Evolutionary conservation across 768 basidiomycete genomes (phyloP).

Genomic region (Cyclocybe aegerita): DNA sequence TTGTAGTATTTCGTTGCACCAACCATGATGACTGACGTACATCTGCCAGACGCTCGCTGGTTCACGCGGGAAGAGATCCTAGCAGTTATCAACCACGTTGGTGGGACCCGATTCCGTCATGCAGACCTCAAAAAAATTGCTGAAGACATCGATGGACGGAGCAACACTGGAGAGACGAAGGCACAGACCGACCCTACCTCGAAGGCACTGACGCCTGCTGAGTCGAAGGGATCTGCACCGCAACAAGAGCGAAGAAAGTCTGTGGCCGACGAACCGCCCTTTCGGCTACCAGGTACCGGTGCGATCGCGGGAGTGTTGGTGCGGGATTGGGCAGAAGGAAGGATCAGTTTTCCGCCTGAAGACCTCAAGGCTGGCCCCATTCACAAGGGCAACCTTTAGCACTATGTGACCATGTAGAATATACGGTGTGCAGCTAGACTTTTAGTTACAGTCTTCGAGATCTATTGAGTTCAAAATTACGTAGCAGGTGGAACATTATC

Average conservation of each 20-base stretch:
- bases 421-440: too few species aligned
- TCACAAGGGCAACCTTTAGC: slow-evolving; percentile 23
- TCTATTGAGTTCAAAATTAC: neutral
- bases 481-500: neutral
- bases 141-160: slow-evolving; percentile 36
- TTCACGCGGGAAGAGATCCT: slow-evolving; percentile 76
- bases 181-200: slow-evolving; percentile 8
- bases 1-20: slow-evolving; percentile 17
- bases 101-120: slow-evolving; percentile 47
- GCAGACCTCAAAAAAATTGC: slow-evolving; percentile 52
- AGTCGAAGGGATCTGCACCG: slow-evolving; percentile 14
- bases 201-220: slow-evolving; percentile 19
- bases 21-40: neutral
- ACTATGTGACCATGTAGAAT: too few species aligned
- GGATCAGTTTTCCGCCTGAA: slow-evolving; percentile 37
- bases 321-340: slow-evolving; percentile 73
- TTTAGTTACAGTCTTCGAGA: too few species aligned
- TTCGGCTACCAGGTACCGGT: slow-evolving; percentile 73
- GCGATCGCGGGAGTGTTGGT: slow-evolving; percentile 89
- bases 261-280: slow-evolving; percentile 48
- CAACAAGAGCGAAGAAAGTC: slow-evolving; percentile 15
- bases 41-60: slow-evolving; percentile 78
- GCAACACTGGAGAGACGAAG: slow-evolving; percentile 15
- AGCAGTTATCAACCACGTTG: slow-evolving; percentile 54
- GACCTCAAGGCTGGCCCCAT: slow-evolving; percentile 2